Evolutionary conservation across 2,329 filamentous ascomycete genomes (phyloP).

Genomic region (Penicillium glabrum): DNA sequence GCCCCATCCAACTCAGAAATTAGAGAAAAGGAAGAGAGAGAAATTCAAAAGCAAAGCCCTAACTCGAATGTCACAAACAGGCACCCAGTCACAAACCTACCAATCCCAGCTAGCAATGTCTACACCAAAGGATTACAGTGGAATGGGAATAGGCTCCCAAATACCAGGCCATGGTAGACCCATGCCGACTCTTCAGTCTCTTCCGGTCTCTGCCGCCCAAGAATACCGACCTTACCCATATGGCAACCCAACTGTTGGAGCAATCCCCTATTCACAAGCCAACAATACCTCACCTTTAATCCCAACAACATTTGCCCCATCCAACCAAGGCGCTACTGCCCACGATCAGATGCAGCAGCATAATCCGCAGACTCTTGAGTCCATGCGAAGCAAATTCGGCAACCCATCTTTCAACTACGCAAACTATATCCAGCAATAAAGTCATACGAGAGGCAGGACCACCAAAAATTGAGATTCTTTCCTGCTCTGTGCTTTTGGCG

Average conservation of each 20-base stretch:
- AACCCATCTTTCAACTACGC: constrained; percentile 32
- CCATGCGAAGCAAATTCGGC: constrained; percentile 28
- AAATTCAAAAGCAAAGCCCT: neutral
- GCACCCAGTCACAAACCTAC: constrained; percentile 29
- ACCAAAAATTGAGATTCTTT: constrained; percentile 1
- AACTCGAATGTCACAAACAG: constrained; percentile 17
- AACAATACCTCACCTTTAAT: constrained; percentile 37
- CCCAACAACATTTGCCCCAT: constrained; percentile 33
- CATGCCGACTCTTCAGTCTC: constrained; percentile 29
- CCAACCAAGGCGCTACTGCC: constrained; percentile 24
- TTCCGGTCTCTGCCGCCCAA: constrained; percentile 34
- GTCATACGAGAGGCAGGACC: constrained; percentile 9
- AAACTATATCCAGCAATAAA: constrained; percentile 27
- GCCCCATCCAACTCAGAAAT: neutral
- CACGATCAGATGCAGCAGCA: constrained; percentile 25
- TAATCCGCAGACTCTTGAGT: constrained; percentile 22
- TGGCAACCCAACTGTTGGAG: constrained; percentile 28
- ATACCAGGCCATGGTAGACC: constrained; percentile 27
- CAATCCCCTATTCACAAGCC: constrained; percentile 33
- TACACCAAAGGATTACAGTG: constrained; percentile 24
- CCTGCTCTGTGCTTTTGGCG: neutral
- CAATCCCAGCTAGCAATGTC: constrained; percentile 29
- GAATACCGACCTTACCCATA: constrained; percentile 37
- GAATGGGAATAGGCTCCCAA: constrained; percentile 28
- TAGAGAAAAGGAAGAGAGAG: neutral